phyloP scores from a whole-genome alignment of 1,284 basidiomycete species.

The Mycena citricolor region DNA sequence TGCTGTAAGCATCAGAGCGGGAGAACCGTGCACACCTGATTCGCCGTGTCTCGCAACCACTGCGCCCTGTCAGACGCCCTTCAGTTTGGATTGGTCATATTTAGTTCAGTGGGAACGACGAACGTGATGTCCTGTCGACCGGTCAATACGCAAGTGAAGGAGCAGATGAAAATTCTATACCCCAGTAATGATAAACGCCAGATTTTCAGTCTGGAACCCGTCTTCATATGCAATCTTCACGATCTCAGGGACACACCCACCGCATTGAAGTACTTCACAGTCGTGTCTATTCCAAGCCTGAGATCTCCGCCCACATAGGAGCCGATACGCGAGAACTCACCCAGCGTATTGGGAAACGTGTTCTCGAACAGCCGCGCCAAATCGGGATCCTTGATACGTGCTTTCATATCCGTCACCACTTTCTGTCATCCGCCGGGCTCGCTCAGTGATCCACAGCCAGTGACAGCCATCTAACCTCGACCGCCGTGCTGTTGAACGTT shows the following conservation, averaged over 20 bases:
- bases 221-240: neutral
- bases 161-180: slow-evolving; percentile 26
- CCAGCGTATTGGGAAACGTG: slow-evolving; percentile 59
- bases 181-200: slow-evolving; percentile 60
- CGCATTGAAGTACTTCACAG: slow-evolving; percentile 53
- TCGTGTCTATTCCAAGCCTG: slow-evolving; percentile 45
- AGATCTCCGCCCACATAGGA: neutral
- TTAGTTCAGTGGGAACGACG: slow-evolving; percentile 20
- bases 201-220: slow-evolving; percentile 40
- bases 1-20: neutral
- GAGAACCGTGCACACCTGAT: slow-evolving; percentile 40
- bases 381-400: slow-evolving; percentile 55
- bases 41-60: slow-evolving; percentile 60
- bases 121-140: slow-evolving; percentile 50
- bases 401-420: slow-evolving; percentile 54
- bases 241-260: slow-evolving; percentile 27
- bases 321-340: slow-evolving; percentile 26
- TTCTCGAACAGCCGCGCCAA: slow-evolving; percentile 61
- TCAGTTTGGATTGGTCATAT: slow-evolving; percentile 7
- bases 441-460: neutral
- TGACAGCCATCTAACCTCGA: slow-evolving; percentile 40
- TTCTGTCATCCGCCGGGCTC: slow-evolving; percentile 38
- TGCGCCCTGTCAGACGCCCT: slow-evolving; percentile 35
- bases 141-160: neutral
- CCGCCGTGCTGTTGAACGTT: slow-evolving; percentile 55